Percentiles rank a stretch among this genome's conserved stretches.
phyloP scores from a whole-genome alignment of 306 rosid species.

The Adenanthera pavonina region DNA sequence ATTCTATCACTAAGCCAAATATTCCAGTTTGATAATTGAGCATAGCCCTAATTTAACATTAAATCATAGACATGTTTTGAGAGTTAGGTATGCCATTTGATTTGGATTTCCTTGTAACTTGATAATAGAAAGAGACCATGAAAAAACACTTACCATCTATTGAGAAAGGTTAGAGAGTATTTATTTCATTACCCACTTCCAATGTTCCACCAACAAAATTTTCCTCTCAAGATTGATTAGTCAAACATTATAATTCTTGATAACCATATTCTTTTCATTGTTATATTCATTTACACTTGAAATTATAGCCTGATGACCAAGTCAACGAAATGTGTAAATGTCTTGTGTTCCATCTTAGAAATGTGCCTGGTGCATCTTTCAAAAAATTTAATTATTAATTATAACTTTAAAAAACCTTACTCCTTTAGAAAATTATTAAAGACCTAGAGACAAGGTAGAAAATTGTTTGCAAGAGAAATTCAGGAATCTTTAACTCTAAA shows the following conservation, averaged over 20 bases:
- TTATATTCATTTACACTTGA: not conserved
- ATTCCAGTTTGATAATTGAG: not conserved
- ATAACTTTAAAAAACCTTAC: not conserved
- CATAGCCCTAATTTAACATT: not conserved
- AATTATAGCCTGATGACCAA: not conserved
- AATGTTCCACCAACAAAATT: not conserved
- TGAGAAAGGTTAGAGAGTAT: not conserved
- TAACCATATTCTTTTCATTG: slow-evolving; percentile 13
- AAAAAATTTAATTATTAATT: not conserved
- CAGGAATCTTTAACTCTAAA: not conserved
- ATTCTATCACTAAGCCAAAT: not conserved
- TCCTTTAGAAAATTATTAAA: not conserved
- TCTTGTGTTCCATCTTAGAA: slow-evolving; percentile 3
- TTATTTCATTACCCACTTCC: not conserved
- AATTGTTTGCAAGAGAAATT: not conserved
- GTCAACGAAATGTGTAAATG: slow-evolving; percentile 6
- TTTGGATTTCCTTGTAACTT: slow-evolving; percentile 35
- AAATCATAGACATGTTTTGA: slow-evolving; percentile 8
- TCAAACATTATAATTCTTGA: slow-evolving; percentile 13
- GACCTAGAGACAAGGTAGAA: not conserved
- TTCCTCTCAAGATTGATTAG: slow-evolving; percentile 9
- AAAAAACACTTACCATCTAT: not conserved
- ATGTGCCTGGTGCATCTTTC: not conserved
- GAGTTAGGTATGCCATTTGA: not conserved
- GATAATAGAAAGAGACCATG: not conserved